Evolutionary conservation across 352 stramenopile species (phyloP).

Genomic region (Phytopythium mirpurense): DNA sequence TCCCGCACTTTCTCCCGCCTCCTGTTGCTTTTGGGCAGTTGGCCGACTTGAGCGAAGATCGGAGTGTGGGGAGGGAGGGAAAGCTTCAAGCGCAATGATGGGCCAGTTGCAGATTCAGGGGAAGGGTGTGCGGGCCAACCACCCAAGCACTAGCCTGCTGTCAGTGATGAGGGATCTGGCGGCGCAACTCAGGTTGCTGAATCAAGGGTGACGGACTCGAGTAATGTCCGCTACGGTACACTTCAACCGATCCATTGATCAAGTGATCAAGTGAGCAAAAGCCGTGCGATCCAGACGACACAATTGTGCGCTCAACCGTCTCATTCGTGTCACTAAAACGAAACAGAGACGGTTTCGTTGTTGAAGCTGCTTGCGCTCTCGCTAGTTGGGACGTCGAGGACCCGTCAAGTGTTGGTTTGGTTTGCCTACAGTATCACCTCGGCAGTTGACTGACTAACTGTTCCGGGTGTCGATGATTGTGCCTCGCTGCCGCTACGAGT

Average conservation of each 20-base stretch:
- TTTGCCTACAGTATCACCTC: too few relatives aligned
- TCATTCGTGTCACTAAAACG: neutral
- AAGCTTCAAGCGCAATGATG: constrained; percentile 1
- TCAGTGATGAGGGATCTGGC: too few relatives aligned
- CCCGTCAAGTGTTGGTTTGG: too few relatives aligned
- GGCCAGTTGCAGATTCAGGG: neutral
- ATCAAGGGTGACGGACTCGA: neutral
- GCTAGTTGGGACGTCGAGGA: too few relatives aligned
- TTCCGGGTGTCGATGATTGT: too few relatives aligned
- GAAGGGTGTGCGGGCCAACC: neutral
- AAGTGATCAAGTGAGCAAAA: neutral
- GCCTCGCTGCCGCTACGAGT: too few relatives aligned
- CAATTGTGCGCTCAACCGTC: neutral
- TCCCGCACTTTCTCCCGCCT: neutral
- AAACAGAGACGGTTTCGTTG: neutral
- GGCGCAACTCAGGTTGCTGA: neutral
- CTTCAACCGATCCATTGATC: too few relatives aligned
- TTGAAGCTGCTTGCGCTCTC: too few relatives aligned
- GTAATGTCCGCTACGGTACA: neutral
- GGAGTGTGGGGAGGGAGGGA: neutral
- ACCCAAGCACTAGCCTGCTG: too few relatives aligned
- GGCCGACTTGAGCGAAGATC: neutral
- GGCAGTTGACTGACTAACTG: too few relatives aligned
- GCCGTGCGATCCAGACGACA: neutral
- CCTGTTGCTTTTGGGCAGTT: neutral